A percentile compares a stretch with the other conserved stretches of the same genome.
Evolutionary conservation across 495 filamentous ascomycete species (phyloP).

Genomic region (Penicillium lividum): DNA sequence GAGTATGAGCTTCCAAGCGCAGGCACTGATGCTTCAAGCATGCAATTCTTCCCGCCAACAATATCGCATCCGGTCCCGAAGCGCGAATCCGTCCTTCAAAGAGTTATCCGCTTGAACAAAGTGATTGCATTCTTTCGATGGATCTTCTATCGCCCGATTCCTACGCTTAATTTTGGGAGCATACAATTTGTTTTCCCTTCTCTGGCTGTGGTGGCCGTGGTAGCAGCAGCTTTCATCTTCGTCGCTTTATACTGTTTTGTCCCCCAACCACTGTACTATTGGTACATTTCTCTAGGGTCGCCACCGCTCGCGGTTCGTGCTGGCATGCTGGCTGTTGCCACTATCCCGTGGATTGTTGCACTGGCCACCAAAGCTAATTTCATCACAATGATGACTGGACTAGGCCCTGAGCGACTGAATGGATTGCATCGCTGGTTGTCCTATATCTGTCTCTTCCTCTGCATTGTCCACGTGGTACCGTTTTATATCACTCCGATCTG

Average conservation of each 20-base stretch:
- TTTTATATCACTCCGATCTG: conserved; percentile 88
- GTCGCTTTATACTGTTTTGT: conserved; percentile 79
- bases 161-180: conserved; percentile 61
- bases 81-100: conserved; percentile 68
- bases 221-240: conserved; percentile 65
- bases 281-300: conserved; percentile 79
- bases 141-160: conserved; percentile 83
- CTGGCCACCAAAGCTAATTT: conserved; percentile 90
- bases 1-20: conserved; percentile 70
- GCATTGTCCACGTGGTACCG: conserved; percentile 79
- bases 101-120: conserved; percentile 70
- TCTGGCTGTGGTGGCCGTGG: conserved; percentile 64
- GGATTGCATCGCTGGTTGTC: conserved; percentile 91
- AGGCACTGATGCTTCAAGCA: conserved; percentile 63
- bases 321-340: conserved; percentile 90
- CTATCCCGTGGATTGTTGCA: conserved; percentile 92
- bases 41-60: conserved; percentile 71
- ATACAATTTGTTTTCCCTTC: conserved; percentile 74
- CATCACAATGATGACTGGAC: conserved; percentile 81
- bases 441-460: conserved; percentile 83
- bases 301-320: conserved; percentile 86
- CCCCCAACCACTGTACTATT: conserved; percentile 81
- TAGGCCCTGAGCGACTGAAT: conserved; percentile 89
- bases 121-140: conserved; percentile 75
- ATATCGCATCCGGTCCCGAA: conserved; percentile 46